phyloP scores from a whole-genome alignment of 1,284 basidiomycete species.

The Ustilago bromivora region DNA sequence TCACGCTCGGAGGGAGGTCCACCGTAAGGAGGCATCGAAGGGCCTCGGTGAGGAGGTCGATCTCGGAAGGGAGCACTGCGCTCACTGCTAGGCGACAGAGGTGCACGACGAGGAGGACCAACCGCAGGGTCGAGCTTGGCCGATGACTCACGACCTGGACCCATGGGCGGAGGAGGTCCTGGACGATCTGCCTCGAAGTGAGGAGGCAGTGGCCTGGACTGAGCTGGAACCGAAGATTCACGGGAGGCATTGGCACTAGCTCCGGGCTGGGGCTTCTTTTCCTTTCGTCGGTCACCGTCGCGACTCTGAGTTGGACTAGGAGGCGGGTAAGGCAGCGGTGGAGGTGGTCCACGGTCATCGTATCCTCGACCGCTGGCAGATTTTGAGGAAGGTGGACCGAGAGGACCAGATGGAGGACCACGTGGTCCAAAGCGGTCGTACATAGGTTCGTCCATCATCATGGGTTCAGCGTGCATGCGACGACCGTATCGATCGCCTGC shows the following conservation, averaged over 20 bases:
- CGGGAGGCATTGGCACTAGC: constrained; percentile 16
- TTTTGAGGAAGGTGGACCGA: constrained; percentile 33
- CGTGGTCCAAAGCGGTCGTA: constrained; percentile 47
- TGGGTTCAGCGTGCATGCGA: constrained; percentile 38
- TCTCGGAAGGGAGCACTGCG: constrained; percentile 29
- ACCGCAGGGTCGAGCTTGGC: constrained; percentile 31
- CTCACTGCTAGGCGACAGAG: constrained; percentile 39
- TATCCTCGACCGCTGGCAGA: constrained; percentile 29
- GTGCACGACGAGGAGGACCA: constrained; percentile 23
- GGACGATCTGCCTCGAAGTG: constrained; percentile 45
- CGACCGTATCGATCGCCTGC: constrained; percentile 47
- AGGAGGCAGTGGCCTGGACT: constrained; percentile 20
- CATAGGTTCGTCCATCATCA: constrained; percentile 43
- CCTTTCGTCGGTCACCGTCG: constrained; percentile 45
- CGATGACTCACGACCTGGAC: constrained; percentile 10
- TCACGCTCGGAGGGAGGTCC: constrained; percentile 29
- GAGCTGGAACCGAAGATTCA: constrained; percentile 33
- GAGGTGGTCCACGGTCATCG: constrained; percentile 45
- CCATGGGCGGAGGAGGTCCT: constrained; percentile 39
- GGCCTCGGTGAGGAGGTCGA: constrained; percentile 23
- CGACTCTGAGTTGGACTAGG: constrained; percentile 45
- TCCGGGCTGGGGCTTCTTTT: constrained; percentile 27
- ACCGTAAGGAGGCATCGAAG: constrained; percentile 37
- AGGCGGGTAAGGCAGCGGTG: constrained; percentile 45
- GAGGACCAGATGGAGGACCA: constrained; percentile 41